Evolutionary conservation across 2,329 filamentous ascomycete species (phyloP), one percentile per base, ranked within the genome.

Genomic region (Aspergillus puulaauensis): DNA sequence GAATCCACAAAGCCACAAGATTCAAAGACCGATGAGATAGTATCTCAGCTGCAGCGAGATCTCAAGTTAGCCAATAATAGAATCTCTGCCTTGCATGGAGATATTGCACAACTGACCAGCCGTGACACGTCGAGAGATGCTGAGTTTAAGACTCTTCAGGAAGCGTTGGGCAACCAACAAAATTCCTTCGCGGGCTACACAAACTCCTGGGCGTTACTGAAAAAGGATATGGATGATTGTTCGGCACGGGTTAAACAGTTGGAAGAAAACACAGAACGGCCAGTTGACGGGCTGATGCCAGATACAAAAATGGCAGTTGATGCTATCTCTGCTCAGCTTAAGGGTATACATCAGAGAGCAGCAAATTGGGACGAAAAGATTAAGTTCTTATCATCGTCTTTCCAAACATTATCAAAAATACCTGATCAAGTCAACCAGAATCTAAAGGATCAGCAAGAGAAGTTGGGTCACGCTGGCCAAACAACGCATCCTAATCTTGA

Each of bases 21-120:
- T 15, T 46, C 49, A 23, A 59, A 39, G 19, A 35, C 23, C 1
- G 57, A 58, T 2, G 62, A 64, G n/a, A 62, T 31, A 27, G 27
- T 65, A 7, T 43, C 50, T 3, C 58, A 61, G n/a, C 41, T 71
- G 19, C 59, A 70, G 44, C 21, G 52, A 31, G 6, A 46, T 15
- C 23, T 52, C 45, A 19, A 45, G 31, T 9, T 12, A 17, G 43
- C 52, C 23, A 48, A 52, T 35, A 24, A 43, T 6, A 43, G n/a
- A 23, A 43, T 44, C n/a, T 43, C 49, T 14, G 14, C 4, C 5
- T 41, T 54, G 43, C 19, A 41, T 14, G 14, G 11, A 2, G 35
- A 47, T 40, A 39, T 56, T 15, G 12, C 15, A 21, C 24, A 24
- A 9, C 40, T 57, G n/a, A 17, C 12, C 19, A 37, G 52, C 7